Base-by-base conservation (phyloP, 768 basidiomycete species). In the Boletus rubropictus region DNA sequence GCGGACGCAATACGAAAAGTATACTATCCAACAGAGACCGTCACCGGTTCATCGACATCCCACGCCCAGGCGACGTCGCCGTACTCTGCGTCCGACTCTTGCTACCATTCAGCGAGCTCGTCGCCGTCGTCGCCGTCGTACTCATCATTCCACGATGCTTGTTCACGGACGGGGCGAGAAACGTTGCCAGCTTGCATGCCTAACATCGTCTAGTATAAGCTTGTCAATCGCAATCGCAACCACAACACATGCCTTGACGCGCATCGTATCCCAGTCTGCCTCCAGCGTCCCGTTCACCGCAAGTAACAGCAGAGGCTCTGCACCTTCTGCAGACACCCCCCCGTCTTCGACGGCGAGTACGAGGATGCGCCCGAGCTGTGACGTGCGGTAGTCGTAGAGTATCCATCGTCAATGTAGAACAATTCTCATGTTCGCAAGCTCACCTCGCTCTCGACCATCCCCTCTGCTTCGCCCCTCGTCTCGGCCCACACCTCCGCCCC, bases 391-490 rank as follows among this genome's bases (percentile, higher is more conserved):
- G 42, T 20, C 24, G 24, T 48, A 50, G 44, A 14, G 29, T 33
- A 50, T 28, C 25, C 44, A 20, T 36, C 35, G 21, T 43, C 22
- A 32, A 40, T 18, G 18, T 7, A 38, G 20, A 20, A 9, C 9
- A 9, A 15, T 15, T 12, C 14, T 14, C 24, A n/a, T 10, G 4
- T 11, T 14, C 25, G 20, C 21, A 11, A 20, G 63, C 72, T 56
- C 55, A 87, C 87, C 77, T 89, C 86, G 62, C 82, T 82, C 50
- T 89, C 86, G 3, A 81, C 82, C 80, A 84, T 84, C 15, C 84
- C 85, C 17, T 58, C 58, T 5, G 35, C 52, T 8, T 65, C 73
- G 20, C 77, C 80, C 50, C 71, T 74, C 22, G 81, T 85, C 65
- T 89, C 87, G 42, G 79, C 79, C 87, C 88, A 90, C 28, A 87